Percentiles rank a stretch among this genome's conserved stretches.
Evolutionary conservation across 208 protist genomes (phyloP).

Genomic region (Crithidia expoeki): DNA sequence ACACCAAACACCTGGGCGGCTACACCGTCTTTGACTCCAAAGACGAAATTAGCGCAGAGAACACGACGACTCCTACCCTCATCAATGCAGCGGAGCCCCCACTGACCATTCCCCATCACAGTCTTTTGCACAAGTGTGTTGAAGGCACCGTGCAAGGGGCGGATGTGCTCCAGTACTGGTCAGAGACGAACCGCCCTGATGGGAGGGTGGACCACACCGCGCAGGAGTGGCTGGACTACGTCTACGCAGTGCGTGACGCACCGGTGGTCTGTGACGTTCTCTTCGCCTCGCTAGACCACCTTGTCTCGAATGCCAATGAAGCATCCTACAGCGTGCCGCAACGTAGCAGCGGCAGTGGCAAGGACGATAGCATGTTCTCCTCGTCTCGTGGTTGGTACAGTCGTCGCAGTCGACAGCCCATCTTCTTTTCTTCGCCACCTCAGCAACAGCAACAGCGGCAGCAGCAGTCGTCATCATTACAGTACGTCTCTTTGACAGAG

Average conservation of each 20-base stretch:
- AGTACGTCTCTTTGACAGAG: conserved; percentile 58
- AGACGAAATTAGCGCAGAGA: too few species aligned
- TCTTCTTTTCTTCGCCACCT: neutral
- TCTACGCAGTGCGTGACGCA: conserved; percentile 39
- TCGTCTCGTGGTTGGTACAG: conserved; percentile 6
- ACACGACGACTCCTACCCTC: too few species aligned
- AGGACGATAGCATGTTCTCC: too few species aligned
- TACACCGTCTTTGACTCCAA: conserved; percentile 31
- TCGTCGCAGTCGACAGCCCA: neutral
- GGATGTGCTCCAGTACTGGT: conserved; percentile 82
- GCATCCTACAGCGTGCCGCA: conserved; percentile 1
- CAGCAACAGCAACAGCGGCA: neutral
- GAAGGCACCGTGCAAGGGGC: conserved; percentile 52
- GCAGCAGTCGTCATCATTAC: conserved; percentile 6
- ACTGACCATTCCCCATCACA: conserved; percentile 14
- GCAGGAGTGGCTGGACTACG: conserved; percentile 79
- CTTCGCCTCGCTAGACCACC: conserved; percentile 65
- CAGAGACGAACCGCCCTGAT: conserved; percentile 75
- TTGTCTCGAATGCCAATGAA: conserved; percentile 26
- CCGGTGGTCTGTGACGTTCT: conserved; percentile 74
- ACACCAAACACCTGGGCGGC: conserved; percentile 51
- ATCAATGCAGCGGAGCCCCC: neutral
- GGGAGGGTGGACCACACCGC: conserved; percentile 52
- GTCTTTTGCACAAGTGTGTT: conserved; percentile 64
- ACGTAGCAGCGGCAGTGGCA: neutral